Percentiles rank a stretch among this genome's conserved stretches.
Conservation (phyloP, 208 protist genomes). For the Acanthamoeba healyi region DNA sequence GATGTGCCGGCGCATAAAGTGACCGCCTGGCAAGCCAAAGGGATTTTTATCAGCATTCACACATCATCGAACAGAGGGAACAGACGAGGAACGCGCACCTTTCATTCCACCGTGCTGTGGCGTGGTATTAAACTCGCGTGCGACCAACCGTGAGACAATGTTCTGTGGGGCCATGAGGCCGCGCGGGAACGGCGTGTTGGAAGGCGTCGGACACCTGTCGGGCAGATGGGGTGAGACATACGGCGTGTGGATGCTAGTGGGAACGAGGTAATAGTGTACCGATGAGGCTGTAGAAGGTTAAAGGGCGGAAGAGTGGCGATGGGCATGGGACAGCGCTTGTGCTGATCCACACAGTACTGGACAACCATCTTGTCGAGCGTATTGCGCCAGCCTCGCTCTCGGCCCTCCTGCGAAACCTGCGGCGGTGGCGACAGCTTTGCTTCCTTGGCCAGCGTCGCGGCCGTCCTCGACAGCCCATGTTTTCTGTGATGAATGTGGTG, state of each 20-base stretch:
- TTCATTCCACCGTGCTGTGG: constrained; percentile 60
- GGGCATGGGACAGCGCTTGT: constrained; percentile 76
- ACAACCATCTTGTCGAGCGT: constrained; percentile 78
- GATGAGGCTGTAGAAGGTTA: constrained; percentile 59
- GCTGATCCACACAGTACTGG: constrained; percentile 77
- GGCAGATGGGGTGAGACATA: too few relatives aligned
- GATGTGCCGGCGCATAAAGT: constrained; percentile 24
- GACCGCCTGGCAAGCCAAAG: neutral
- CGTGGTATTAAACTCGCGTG: constrained; percentile 34
- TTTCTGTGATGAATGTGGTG: neutral
- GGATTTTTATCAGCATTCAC: too few relatives aligned
- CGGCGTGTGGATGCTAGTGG: too few relatives aligned
- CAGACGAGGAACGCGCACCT: neutral
- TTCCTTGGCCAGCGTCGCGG: constrained; percentile 51
- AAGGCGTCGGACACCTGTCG: constrained; percentile 45
- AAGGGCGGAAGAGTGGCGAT: constrained; percentile 76
- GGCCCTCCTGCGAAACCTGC: neutral
- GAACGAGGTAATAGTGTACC: too few relatives aligned
- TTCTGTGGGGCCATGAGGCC: constrained; percentile 13
- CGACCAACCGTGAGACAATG: constrained; percentile 27
- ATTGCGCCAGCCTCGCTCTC: neutral
- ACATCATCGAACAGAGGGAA: neutral
- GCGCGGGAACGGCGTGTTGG: constrained; percentile 1
- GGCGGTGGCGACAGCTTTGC: constrained; percentile 12
- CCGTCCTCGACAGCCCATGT: constrained; percentile 71